A percentile compares a stretch with the other conserved stretches of the same genome.
phyloP scores from a whole-genome alignment of 1,284 basidiomycete species.

The Microbotryomycetes sp. region DNA sequence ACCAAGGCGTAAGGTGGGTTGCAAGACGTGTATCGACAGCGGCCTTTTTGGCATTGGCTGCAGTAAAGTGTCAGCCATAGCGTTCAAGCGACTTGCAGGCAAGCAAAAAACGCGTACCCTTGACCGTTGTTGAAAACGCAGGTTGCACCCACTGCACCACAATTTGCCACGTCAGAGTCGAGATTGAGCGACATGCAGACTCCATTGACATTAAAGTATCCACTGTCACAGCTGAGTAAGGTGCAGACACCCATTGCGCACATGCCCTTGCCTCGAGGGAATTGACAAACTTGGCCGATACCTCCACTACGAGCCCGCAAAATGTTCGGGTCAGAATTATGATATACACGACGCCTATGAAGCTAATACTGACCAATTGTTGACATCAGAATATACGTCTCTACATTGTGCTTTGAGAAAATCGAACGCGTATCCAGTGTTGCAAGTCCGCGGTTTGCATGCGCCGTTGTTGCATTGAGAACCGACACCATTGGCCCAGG shows the following conservation, averaged over 20 bases:
- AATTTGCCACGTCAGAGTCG: slow-evolving; percentile 1
- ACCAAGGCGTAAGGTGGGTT: not conserved
- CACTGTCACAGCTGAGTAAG: slow-evolving; percentile 9
- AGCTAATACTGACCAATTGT: slow-evolving; percentile 18
- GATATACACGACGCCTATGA: too few species aligned
- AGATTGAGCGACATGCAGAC: slow-evolving; percentile 4
- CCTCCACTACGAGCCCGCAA: slow-evolving; percentile 9
- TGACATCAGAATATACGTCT: slow-evolving; percentile 3
- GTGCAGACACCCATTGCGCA: slow-evolving; percentile 7
- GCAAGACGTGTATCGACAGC: slow-evolving; percentile 4
- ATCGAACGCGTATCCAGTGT: slow-evolving; percentile 22
- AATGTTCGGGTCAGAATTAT: too few species aligned
- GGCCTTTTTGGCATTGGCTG: slow-evolving; percentile 1
- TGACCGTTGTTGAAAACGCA: slow-evolving; percentile 16
- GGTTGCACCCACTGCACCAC: slow-evolving; percentile 16
- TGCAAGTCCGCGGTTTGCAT: slow-evolving; percentile 21
- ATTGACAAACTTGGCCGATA: slow-evolving; percentile 15
- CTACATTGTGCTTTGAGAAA: slow-evolving; percentile 9
- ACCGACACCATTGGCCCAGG: slow-evolving; percentile 24
- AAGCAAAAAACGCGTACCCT: not conserved
- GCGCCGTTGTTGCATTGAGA: slow-evolving; percentile 15
- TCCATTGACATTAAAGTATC: slow-evolving; percentile 13
- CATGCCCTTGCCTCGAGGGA: not conserved
- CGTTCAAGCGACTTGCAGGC: too few species aligned
- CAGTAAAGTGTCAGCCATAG: not conserved